These are phyloP conservation scores for Chaetomium sp. DNA, from an alignment of 2,329 filamentous ascomycete genomes.

Conservation along the genomic window DNA sequence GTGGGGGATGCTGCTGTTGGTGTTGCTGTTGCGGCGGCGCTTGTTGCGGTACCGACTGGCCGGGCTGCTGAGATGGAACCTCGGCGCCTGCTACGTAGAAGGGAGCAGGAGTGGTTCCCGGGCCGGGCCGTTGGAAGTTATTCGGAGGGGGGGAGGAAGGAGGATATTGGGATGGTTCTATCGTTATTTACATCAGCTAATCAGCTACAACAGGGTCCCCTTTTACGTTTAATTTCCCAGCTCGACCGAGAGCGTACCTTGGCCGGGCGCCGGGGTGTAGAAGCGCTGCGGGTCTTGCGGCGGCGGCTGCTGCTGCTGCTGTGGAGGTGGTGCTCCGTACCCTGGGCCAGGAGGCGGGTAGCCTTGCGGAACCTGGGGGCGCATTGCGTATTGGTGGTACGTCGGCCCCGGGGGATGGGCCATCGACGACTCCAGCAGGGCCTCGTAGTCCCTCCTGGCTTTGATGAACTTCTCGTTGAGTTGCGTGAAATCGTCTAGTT, in stretches of 20 bases:
- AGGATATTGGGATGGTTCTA: conserved; percentile 35
- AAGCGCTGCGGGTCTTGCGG: conserved; percentile 59
- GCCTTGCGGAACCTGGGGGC: conserved; percentile 42
- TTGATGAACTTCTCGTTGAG: conserved; percentile 99
- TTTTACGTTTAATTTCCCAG: conserved; percentile 14
- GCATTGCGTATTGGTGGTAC: conserved; percentile 63
- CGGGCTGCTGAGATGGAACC: conserved; percentile 33
- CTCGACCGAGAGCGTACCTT: conserved; percentile 32
- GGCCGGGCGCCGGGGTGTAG: conserved; percentile 55
- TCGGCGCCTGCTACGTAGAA: conserved; percentile 61
- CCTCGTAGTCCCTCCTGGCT: conserved; percentile 91
- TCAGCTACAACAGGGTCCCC: conserved; percentile 28
- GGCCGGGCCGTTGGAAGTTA: conserved; percentile 44
- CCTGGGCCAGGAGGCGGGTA: conserved; percentile 34
- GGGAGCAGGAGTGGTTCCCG: conserved; percentile 47
- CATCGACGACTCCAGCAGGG: conserved; percentile 94
- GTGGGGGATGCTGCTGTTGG: conserved; percentile 17
- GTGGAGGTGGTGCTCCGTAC: conserved; percentile 35
- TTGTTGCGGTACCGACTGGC: too few species aligned
- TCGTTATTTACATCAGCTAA: conserved; percentile 21
- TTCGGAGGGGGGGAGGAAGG: conserved; percentile 45
- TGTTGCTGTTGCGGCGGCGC: too few species aligned
- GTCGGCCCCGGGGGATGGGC: conserved; percentile 76
- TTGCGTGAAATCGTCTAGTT: conserved; percentile 89
- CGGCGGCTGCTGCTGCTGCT: not conserved